Evolutionary conservation across 139 green algal species (phyloP).

Genomic region (Ulvella scutata): DNA sequence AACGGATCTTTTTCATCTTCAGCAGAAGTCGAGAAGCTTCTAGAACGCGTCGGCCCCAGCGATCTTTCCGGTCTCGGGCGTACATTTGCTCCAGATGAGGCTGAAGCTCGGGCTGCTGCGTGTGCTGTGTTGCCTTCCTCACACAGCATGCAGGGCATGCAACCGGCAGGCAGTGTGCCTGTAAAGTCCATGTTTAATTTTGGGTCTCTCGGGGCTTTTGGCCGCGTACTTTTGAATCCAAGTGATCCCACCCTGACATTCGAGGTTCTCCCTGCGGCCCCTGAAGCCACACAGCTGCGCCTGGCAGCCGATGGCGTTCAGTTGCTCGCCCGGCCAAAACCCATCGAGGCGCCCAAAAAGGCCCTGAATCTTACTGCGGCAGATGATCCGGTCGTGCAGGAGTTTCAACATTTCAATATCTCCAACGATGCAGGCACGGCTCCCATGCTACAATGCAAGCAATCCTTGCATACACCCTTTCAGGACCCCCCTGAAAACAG

Average conservation of each 20-base stretch:
- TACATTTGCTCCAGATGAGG: too few relatives aligned
- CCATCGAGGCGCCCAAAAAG: neutral
- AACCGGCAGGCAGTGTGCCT: neutral
- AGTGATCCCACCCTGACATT: neutral
- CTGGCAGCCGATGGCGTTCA: neutral
- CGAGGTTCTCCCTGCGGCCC: neutral
- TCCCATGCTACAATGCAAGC: too few relatives aligned
- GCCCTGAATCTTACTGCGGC: neutral
- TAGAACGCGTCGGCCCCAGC: neutral
- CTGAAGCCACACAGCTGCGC: neutral
- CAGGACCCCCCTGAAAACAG: too few relatives aligned
- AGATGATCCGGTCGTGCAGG: neutral
- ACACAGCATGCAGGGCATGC: neutral
- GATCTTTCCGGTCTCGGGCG: neutral
- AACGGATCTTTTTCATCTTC: neutral
- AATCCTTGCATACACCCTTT: too few relatives aligned
- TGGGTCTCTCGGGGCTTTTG: neutral
- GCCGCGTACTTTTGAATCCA: neutral
- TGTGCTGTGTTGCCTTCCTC: too few relatives aligned
- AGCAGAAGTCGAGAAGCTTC: neutral
- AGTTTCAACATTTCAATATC: slow-evolving; percentile 1
- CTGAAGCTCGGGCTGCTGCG: too few relatives aligned
- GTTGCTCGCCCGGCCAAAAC: neutral
- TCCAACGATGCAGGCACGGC: too few relatives aligned
- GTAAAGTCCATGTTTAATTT: neutral